phyloP scores from a whole-genome alignment of 139 green algal species.

The Eudorina sp. region DNA sequence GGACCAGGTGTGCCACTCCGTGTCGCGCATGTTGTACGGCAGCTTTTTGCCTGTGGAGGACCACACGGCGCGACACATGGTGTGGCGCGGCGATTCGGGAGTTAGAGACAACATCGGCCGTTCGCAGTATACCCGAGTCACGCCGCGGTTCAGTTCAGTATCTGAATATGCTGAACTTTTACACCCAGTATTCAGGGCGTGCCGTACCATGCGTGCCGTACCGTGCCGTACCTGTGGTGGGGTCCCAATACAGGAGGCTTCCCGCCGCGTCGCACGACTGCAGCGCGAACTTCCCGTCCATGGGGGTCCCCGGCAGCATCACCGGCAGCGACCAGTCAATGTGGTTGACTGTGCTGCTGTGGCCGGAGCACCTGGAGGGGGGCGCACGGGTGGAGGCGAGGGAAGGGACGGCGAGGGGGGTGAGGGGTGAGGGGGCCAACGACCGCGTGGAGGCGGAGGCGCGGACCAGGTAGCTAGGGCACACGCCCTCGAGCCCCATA shows the following conservation, averaged over 20 bases:
- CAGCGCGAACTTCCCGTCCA: constrained; percentile 55
- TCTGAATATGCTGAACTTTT: too few species aligned
- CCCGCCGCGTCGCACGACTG: constrained; percentile 50
- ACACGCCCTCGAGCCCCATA: too few species aligned
- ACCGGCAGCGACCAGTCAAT: constrained; percentile 72
- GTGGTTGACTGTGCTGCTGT: constrained; percentile 64
- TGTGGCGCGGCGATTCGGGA: too few species aligned
- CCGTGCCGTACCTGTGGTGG: constrained; percentile 55
- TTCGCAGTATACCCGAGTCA: too few species aligned
- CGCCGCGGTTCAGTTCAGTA: too few species aligned
- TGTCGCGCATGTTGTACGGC: constrained; percentile 68
- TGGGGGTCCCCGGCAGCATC: constrained; percentile 32
- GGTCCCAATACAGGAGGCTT: constrained; percentile 69
- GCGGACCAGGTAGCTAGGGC: too few species aligned
- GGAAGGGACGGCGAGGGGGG: background rate
- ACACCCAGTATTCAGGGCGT: too few species aligned
- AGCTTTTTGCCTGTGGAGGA: constrained; percentile 69
- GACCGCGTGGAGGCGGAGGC: background rate
- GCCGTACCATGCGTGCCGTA: too few species aligned
- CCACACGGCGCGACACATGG: too few species aligned
- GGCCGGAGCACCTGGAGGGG: background rate
- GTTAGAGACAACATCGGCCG: too few species aligned
- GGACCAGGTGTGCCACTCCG: constrained; percentile 60
- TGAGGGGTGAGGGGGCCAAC: background rate
- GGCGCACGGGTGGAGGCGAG: background rate